These are phyloP conservation scores for Phaeoacremonium minimum DNA, from an alignment of 2,329 filamentous ascomycete genomes.

Conservation along the genomic window DNA sequence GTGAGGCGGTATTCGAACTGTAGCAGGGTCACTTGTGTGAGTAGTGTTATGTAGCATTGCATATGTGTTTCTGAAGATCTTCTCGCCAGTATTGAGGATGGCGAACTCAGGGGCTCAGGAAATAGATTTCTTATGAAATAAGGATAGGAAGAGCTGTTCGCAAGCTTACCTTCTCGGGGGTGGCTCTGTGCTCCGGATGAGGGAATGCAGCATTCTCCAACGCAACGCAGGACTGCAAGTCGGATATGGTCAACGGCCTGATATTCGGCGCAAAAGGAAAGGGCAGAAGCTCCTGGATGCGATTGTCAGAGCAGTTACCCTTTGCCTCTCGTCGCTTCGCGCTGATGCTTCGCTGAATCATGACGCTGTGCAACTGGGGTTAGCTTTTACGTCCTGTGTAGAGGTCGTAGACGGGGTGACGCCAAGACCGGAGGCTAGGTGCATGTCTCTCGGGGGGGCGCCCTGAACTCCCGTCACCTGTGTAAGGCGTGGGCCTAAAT, in stretches of 20 bases:
- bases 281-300: slow-evolving; percentile 38
- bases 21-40: neutral
- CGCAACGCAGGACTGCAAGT: slow-evolving; percentile 55
- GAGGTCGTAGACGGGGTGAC: too few relatives aligned
- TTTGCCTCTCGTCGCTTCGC: slow-evolving; percentile 30
- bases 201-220: slow-evolving; percentile 52
- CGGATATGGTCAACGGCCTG: slow-evolving; percentile 64
- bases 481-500: too few relatives aligned
- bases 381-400: too few relatives aligned
- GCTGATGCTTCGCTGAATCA: slow-evolving; percentile 32
- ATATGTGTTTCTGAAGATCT: too few relatives aligned
- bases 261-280: slow-evolving; percentile 68
- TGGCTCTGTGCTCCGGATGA: slow-evolving; percentile 43
- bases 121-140: too few relatives aligned
- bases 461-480: too few relatives aligned
- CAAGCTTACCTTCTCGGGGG: slow-evolving; percentile 44
- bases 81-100: too few relatives aligned
- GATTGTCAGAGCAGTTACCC: slow-evolving; percentile 22
- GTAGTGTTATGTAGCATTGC: too few relatives aligned
- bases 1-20: slow-evolving; percentile 75
- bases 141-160: slow-evolving; percentile 2
- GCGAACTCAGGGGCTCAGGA: too few relatives aligned
- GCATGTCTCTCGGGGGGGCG: too few relatives aligned
- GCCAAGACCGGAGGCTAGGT: too few relatives aligned
- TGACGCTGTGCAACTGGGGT: too few relatives aligned